Conservation (phyloP, 2,329 filamentous ascomycete species). For the Drechslerella stenobrocha region DNA sequence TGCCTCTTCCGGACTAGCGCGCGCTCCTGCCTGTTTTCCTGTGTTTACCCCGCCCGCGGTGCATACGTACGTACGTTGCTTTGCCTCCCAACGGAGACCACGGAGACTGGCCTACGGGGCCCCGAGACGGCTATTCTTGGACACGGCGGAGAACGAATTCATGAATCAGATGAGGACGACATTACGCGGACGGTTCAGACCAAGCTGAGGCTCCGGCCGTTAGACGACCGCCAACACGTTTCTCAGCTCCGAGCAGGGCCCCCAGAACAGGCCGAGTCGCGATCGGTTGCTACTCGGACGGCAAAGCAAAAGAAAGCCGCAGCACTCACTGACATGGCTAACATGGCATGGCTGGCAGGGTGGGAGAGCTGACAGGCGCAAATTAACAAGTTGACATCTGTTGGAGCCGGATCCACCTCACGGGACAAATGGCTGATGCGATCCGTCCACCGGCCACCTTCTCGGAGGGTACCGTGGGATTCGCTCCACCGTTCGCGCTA, state of each 20-base stretch:
- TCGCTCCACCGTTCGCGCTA: slow-evolving; percentile 12
- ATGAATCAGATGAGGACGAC: no score
- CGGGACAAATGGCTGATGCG: slow-evolving; percentile 4
- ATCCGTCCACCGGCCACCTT: slow-evolving; percentile 28
- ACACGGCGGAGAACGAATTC: background rate
- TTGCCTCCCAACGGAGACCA: slow-evolving; percentile 32
- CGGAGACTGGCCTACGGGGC: no score
- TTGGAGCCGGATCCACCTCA: slow-evolving; percentile 19
- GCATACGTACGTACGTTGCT: slow-evolving; percentile 11
- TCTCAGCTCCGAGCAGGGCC: no score
- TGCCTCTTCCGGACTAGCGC: background rate
- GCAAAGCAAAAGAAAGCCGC: slow-evolving; percentile 4
- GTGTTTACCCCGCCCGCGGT: slow-evolving; percentile 40
- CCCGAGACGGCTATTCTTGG: slow-evolving; percentile 25
- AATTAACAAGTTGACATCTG: slow-evolving; percentile 19
- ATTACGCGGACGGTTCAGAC: no score
- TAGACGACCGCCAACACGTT: no score
- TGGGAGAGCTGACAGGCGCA: slow-evolving; percentile 31
- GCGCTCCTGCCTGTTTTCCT: slow-evolving; percentile 4
- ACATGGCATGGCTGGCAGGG: no score
- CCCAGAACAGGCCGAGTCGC: no score
- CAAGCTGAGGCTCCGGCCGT: no score
- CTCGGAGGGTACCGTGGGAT: slow-evolving; percentile 43
- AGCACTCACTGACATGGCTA: no score
- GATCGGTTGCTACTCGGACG: no score